Conservation (phyloP, 768 basidiomycete species). For the Suillus decipiens region DNA sequence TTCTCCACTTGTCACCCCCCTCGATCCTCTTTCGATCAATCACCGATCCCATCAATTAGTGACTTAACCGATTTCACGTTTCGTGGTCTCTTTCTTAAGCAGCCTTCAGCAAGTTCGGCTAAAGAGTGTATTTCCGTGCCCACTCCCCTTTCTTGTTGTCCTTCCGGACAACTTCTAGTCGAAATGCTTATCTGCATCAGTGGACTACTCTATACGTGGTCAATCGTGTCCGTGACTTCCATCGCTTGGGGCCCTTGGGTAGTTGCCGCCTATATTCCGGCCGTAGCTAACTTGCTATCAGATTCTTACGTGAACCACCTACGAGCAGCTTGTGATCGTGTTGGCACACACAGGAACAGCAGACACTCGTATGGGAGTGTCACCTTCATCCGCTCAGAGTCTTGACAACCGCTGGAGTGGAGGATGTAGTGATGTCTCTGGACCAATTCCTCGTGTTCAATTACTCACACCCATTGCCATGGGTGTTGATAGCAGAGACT, state of each 20-base stretch:
- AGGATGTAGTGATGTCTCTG: background rate
- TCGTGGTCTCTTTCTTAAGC: constrained; percentile 33
- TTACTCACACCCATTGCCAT: background rate
- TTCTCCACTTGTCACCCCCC: constrained; percentile 43
- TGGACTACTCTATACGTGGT: constrained; percentile 37
- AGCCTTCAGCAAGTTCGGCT: constrained; percentile 41
- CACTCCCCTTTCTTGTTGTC: constrained; percentile 36
- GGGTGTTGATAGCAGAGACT: background rate
- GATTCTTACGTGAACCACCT: constrained; percentile 17
- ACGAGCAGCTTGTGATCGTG: constrained; percentile 24
- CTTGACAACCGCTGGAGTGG: background rate
- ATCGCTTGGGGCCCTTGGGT: constrained; percentile 35
- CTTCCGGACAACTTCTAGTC: constrained; percentile 40
- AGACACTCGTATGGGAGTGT: background rate
- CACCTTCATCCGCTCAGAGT: background rate
- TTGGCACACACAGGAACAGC: constrained; percentile 26
- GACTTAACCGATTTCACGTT: constrained; percentile 22
- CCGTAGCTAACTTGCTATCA: constrained; percentile 11
- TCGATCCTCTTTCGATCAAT: constrained; percentile 44
- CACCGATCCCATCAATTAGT: constrained; percentile 29
- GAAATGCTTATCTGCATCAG: constrained; percentile 26
- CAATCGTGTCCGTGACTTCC: constrained; percentile 33
- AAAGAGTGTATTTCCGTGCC: constrained; percentile 18
- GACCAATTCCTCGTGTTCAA: background rate
- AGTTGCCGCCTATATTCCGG: constrained; percentile 27